Base-by-base conservation (phyloP, 306 rosid genomes). In the Mimosa pudica region DNA sequence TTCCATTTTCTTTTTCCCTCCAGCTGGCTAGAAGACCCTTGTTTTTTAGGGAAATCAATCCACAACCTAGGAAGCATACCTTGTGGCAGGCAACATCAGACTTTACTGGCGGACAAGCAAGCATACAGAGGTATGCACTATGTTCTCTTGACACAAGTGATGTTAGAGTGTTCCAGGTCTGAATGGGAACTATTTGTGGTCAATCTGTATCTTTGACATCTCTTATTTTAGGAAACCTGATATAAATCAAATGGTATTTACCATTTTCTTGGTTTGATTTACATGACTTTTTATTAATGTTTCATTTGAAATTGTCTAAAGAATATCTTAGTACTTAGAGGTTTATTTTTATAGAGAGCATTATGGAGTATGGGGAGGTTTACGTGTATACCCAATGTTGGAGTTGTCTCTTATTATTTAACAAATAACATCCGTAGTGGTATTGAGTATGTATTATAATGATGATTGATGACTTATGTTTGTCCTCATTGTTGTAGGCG, bases 1-100 rank as follows among this genome's bases (percentile, higher is more conserved):
- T 72, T 79, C 82, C 51, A 38, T 83, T 58, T 49, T 80, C 6
- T 49, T 85, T 20, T 71, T 51, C 77, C 74, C 75, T 82, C 33
- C 85, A 93, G 98, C 88, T 93, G 66, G 88, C 92, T 67, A 87
- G 93, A 80, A 92, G 90, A 69, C 98, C 98, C 77, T 87, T 86
- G 70, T 93, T 93, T 84, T 93, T 86, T 71, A 86, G 94, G 87
- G 98, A 93, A 82, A 89, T 90, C 69, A 93, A 91, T 87, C 98
- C 98, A 44, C 98, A 93, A 62, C 98, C 98, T 54, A 85, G 98
- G 81, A 93, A 93, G 72, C 98, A 91, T 83, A 93, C 98, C 78
- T 85, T 93, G 81, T 93, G 97, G 98, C 97, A 91, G 74, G 89
- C 93, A 66, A 91, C 98, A 7, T 77, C 93, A 20, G 98, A 93